A percentile compares a stretch with the other conserved stretches of the same genome.
These are phyloP conservation scores for Scutellaria minor DNA, from an alignment of 257 asterid species.

Conservation along the genomic window DNA sequence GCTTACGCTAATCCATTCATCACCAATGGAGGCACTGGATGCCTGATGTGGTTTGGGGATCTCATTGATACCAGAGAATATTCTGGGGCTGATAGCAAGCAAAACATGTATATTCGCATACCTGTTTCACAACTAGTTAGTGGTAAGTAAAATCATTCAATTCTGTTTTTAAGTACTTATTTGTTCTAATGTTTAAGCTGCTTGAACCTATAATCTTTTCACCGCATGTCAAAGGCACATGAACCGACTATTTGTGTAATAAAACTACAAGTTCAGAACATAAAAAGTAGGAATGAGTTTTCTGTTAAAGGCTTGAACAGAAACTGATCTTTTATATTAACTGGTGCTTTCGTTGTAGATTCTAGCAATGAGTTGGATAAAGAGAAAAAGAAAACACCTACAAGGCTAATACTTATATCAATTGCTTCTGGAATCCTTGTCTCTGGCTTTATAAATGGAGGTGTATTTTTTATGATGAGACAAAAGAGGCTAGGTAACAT, in stretches of 20 bases:
- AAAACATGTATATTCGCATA: constrained; percentile 21
- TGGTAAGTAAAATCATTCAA: neutral
- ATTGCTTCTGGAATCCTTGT: constrained; percentile 10
- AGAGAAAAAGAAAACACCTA: neutral
- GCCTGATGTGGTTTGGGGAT: constrained; percentile 20
- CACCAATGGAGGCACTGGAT: neutral
- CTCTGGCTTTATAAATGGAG: neutral
- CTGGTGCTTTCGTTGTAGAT: neutral
- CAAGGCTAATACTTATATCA: neutral
- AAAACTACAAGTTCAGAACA: neutral
- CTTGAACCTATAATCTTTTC: neutral
- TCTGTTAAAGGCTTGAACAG: too few relatives aligned
- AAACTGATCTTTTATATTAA: neutral
- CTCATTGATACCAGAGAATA: constrained; percentile 13
- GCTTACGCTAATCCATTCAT: constrained; percentile 14
- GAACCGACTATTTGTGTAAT: neutral
- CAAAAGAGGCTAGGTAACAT: constrained; percentile 9
- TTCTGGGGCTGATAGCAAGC: neutral
- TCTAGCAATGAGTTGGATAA: neutral
- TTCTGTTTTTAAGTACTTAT: neutral
- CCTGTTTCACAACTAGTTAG: constrained; percentile 28
- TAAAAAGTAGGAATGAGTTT: neutral
- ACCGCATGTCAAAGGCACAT: neutral
- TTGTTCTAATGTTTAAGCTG: neutral
- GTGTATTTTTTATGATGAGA: neutral